Conservation (phyloP, 805 yeast species). For the Clavispora carvajalis region DNA sequence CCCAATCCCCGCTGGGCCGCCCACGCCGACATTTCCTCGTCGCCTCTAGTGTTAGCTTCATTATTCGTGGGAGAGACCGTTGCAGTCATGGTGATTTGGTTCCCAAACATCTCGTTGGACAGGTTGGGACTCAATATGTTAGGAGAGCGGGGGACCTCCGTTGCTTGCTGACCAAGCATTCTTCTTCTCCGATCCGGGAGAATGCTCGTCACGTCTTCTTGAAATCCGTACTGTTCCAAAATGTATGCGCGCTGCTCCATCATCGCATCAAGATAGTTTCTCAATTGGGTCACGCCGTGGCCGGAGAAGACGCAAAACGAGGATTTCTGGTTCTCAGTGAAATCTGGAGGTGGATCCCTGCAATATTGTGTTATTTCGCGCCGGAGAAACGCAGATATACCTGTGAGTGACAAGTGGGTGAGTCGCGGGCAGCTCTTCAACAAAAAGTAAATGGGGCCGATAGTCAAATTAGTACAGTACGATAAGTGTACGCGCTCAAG, state of each 20-base stretch:
- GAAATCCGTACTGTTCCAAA: conserved; percentile 13
- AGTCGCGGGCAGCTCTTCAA: conserved; percentile 77
- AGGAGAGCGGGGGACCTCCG: not conserved
- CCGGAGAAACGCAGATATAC: conserved; percentile 83
- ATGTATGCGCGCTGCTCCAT: conserved; percentile 15
- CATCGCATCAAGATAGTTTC: conserved; percentile 54
- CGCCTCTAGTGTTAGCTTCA: conserved; percentile 2
- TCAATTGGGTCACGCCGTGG: conserved; percentile 71
- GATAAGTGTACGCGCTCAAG: conserved; percentile 90
- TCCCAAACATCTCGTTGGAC: conserved; percentile 9
- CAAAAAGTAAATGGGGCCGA: conserved; percentile 70
- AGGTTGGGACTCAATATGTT: conserved; percentile 5
- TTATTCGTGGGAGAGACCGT: conserved; percentile 4
- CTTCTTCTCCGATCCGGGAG: conserved; percentile 6
- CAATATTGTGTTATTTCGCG: conserved; percentile 82
- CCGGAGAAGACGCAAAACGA: conserved; percentile 94
- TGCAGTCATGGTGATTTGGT: conserved; percentile 1
- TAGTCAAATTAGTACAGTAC: conserved; percentile 76
- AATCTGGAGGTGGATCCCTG: conserved; percentile 89
- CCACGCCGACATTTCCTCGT: conserved; percentile 16
- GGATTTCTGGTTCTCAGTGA: conserved; percentile 77
- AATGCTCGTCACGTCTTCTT: conserved; percentile 6
- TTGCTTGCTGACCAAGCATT: not conserved
- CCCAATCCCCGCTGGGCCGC: conserved; percentile 27
- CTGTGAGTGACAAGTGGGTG: conserved; percentile 89